Percentiles rank a stretch among this genome's conserved stretches.
These are phyloP conservation scores for Thermothelomyces thermophilus DNA, from an alignment of 2,329 filamentous ascomycete species.

Conservation along the genomic window DNA sequence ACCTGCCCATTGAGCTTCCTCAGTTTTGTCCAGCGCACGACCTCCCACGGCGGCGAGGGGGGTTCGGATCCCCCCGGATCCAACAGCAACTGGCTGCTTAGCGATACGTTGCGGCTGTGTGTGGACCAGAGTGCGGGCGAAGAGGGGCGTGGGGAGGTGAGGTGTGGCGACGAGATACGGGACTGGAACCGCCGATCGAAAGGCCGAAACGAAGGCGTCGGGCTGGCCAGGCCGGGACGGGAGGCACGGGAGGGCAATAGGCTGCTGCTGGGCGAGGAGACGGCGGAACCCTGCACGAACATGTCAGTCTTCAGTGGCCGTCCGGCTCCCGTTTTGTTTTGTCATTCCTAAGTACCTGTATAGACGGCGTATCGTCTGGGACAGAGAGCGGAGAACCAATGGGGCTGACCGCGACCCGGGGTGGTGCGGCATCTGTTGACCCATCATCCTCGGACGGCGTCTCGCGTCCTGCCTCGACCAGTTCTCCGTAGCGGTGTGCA, in stretches of 20 bases:
- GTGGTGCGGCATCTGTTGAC: conserved; percentile 47
- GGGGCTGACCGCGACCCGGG: conserved; percentile 57
- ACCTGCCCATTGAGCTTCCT: conserved; percentile 82
- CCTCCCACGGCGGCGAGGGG: conserved; percentile 84
- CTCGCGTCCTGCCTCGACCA: conserved; percentile 38
- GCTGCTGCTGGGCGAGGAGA: conserved; percentile 67
- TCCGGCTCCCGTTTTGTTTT: not conserved
- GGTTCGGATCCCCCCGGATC: conserved; percentile 62
- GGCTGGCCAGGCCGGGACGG: conserved; percentile 57
- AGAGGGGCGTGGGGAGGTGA: conserved; percentile 57
- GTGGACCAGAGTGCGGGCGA: conserved; percentile 72
- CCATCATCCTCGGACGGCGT: conserved; percentile 47
- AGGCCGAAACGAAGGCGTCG: conserved; percentile 78
- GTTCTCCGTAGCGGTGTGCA: conserved; percentile 39
- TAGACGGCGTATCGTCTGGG: conserved; percentile 77
- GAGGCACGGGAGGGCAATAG: conserved; percentile 63
- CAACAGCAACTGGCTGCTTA: conserved; percentile 61
- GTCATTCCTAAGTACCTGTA: conserved; percentile 55
- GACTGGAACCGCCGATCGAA: conserved; percentile 95
- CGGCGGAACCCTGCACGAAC: conserved; percentile 46
- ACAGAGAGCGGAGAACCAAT: conserved; percentile 63
- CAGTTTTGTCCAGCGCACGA: conserved; percentile 90
- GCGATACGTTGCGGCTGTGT: conserved; percentile 75
- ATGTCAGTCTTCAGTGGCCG: conserved; percentile 1
- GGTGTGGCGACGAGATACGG: conserved; percentile 59